These are phyloP conservation scores for Gardenia jasminoides DNA, from an alignment of 257 asterid species.

Conservation along the genomic window DNA sequence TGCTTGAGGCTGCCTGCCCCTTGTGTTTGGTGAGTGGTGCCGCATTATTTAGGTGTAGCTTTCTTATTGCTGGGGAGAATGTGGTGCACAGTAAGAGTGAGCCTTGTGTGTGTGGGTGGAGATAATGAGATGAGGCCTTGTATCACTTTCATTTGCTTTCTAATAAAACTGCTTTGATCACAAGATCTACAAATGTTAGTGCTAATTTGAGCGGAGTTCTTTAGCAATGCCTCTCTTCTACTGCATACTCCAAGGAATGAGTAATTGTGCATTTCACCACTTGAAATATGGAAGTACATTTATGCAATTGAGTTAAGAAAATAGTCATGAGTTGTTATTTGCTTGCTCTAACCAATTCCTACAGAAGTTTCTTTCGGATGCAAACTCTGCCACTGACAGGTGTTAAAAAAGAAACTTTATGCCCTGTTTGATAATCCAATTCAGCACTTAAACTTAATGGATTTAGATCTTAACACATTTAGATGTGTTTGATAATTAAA, in stretches of 20 bases:
- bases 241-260: neutral
- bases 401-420: no score
- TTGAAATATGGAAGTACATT: no score
- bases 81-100: neutral
- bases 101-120: neutral
- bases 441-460: no score
- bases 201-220: neutral
- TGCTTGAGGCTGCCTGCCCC: neutral
- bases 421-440: no score
- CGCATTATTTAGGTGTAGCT: neutral
- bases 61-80: conserved; percentile 1
- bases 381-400: no score
- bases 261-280: no score
- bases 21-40: neutral
- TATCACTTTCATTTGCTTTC: neutral
- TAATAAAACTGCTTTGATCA: neutral
- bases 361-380: no score
- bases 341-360: no score
- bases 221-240: neutral
- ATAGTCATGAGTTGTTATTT: no score
- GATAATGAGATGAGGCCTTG: neutral
- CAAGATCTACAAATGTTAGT: neutral
- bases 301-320: no score
- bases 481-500: no score
- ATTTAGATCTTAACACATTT: no score